phyloP scores from a whole-genome alignment of 192 early-diverging fungal species.

The Umbelopsis ramanniana region DNA sequence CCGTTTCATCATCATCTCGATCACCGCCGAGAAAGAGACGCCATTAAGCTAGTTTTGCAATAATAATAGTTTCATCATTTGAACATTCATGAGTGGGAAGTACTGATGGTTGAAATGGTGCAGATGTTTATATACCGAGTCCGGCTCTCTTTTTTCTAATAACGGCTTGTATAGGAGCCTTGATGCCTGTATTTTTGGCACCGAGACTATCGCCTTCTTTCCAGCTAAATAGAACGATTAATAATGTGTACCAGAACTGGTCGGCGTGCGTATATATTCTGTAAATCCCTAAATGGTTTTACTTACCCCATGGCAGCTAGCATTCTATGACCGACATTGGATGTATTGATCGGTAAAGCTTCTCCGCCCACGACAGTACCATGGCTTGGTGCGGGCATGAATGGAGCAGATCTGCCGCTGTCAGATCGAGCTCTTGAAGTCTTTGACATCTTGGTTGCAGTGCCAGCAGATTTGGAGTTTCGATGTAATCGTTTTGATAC shows the following conservation, averaged over 20 bases:
- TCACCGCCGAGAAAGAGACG: conserved; percentile 5
- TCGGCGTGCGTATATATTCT: neutral
- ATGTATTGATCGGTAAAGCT: conserved; percentile 55
- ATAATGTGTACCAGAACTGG: neutral
- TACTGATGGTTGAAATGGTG: neutral
- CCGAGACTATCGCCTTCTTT: conserved; percentile 52
- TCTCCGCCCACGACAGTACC: conserved; percentile 64
- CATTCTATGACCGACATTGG: conserved; percentile 74
- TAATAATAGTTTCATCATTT: neutral
- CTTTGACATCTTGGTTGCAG: neutral
- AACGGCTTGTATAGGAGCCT: conserved; percentile 54
- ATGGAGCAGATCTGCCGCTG: neutral
- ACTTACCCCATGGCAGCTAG: conserved; percentile 68
- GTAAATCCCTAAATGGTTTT: neutral
- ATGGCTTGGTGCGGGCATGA: conserved; percentile 30
- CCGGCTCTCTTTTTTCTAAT: conserved; percentile 48
- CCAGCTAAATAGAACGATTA: conserved; percentile 41
- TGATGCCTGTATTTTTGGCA: conserved; percentile 49
- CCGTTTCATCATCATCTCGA: neutral
- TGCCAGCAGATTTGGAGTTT: neutral
- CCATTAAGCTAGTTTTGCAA: neutral
- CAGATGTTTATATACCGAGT: conserved; percentile 39
- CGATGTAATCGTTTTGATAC: too few relatives aligned
- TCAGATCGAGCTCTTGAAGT: neutral
- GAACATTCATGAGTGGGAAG: neutral